Evolutionary conservation across 179 eudicot genomes (phyloP).

Genomic region (Actinidia arguta): DNA sequence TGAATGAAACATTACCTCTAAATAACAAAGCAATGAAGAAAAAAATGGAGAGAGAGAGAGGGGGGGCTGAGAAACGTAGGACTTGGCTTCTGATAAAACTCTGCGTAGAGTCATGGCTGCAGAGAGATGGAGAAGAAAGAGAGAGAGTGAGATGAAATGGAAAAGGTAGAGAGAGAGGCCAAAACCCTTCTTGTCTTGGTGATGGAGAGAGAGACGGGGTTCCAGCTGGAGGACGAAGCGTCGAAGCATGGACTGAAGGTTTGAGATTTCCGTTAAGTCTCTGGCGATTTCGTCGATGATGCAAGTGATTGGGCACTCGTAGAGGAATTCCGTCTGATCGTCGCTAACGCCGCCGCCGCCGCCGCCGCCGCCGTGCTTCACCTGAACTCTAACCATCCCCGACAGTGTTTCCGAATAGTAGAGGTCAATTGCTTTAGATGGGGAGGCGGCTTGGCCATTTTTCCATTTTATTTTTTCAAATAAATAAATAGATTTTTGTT

Average conservation of each 20-base stretch:
- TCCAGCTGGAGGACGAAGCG: neutral
- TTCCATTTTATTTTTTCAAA: no score
- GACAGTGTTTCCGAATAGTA: neutral
- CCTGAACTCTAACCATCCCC: conserved; percentile 19
- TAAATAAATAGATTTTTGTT: no score
- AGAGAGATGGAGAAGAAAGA: neutral
- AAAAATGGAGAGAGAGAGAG: neutral
- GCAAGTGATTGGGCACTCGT: conserved; percentile 14
- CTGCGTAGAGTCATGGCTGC: conserved; percentile 1
- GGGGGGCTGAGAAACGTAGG: conserved; percentile 8
- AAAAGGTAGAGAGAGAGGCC: no score
- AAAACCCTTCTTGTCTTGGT: neutral
- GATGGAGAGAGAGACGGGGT: conserved; percentile 12
- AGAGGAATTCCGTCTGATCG: neutral
- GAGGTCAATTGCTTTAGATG: no score
- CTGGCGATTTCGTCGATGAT: conserved; percentile 16
- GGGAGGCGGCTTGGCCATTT: no score
- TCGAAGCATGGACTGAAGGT: conserved; percentile 6
- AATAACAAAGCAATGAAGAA: no score
- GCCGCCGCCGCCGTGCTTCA: conserved; percentile 5
- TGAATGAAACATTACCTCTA: no score
- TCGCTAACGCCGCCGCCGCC: no score
- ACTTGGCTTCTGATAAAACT: conserved; percentile 22
- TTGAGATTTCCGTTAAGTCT: neutral
- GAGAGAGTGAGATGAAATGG: no score